Conservation (phyloP, 148 eudicot genomes). For the Hydrangea macrophylla region DNA sequence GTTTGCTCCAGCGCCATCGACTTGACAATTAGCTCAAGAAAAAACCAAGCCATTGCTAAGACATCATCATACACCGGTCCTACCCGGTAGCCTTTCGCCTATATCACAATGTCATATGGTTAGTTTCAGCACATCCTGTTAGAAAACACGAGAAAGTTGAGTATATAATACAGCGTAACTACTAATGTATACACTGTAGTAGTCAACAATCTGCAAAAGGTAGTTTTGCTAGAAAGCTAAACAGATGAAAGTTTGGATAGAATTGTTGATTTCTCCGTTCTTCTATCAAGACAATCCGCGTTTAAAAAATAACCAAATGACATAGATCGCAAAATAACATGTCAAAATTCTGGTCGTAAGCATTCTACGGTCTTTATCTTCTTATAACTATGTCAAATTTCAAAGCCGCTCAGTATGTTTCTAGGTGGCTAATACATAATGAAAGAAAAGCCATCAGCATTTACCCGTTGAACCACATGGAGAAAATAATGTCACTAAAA, state of each 20-base stretch:
- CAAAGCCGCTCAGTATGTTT: too few species aligned
- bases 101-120: conserved; percentile 17
- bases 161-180: not conserved
- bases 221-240: too few species aligned
- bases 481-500: not conserved
- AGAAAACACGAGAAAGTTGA: conserved; percentile 11
- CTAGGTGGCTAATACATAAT: not conserved
- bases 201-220: too few species aligned
- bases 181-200: not conserved
- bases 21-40: conserved; percentile 92
- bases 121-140: conserved; percentile 3
- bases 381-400: too few species aligned
- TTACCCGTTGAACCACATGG: conserved; percentile 1
- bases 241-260: too few species aligned
- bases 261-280: too few species aligned
- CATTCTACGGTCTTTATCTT: too few species aligned
- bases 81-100: conserved; percentile 99
- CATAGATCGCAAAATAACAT: too few species aligned
- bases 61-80: conserved; percentile 99
- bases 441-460: not conserved
- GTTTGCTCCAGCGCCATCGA: conserved; percentile 99
- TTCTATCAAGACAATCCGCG: too few species aligned
- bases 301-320: too few species aligned
- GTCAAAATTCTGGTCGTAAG: too few species aligned
- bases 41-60: conserved; percentile 98